These are phyloP conservation scores for Penicillium argentinense DNA, from an alignment of 495 filamentous ascomycete genomes.

Conservation along the genomic window DNA sequence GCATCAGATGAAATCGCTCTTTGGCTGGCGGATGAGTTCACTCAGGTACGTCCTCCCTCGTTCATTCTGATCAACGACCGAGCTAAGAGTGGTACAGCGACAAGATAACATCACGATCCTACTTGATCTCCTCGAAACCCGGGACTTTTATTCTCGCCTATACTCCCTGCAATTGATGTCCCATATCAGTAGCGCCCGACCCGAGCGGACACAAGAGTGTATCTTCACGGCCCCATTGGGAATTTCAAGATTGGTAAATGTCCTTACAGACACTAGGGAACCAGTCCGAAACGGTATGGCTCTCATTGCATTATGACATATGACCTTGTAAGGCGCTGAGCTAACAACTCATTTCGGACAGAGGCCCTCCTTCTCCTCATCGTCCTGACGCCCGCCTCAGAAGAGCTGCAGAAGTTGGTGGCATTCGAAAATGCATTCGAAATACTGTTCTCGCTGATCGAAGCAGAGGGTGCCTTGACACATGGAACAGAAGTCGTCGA, in stretches of 20 bases:
- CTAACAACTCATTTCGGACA: slow-evolving; percentile 27
- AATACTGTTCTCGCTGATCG: slow-evolving; percentile 76
- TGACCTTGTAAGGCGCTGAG: neutral
- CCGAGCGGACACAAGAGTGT: slow-evolving; percentile 95
- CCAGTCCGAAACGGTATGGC: slow-evolving; percentile 80
- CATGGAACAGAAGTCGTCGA: slow-evolving; percentile 89
- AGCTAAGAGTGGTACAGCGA: slow-evolving; percentile 56
- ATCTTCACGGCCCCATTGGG: slow-evolving; percentile 84
- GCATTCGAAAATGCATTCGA: slow-evolving; percentile 95
- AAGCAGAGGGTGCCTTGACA: slow-evolving; percentile 74
- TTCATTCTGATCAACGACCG: slow-evolving; percentile 12
- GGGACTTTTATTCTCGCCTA: slow-evolving; percentile 89
- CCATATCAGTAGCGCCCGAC: slow-evolving; percentile 80
- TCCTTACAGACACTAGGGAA: slow-evolving; percentile 82
- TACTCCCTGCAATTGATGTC: slow-evolving; percentile 90
- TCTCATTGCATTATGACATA: neutral
- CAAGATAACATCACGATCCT: slow-evolving; percentile 96
- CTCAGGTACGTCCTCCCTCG: slow-evolving; percentile 60
- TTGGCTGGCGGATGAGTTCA: slow-evolving; percentile 98
- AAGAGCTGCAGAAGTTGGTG: slow-evolving; percentile 89
- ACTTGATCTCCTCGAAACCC: slow-evolving; percentile 81
- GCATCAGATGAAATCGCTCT: slow-evolving; percentile 95
- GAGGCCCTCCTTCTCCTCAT: slow-evolving; percentile 69
- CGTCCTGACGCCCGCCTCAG: slow-evolving; percentile 66
- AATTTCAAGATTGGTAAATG: slow-evolving; percentile 79